Percentiles rank a stretch among this genome's conserved stretches.
Evolutionary conservation across 1,139 yeast species (phyloP).

Genomic region (Yamadazyma buinensis): DNA sequence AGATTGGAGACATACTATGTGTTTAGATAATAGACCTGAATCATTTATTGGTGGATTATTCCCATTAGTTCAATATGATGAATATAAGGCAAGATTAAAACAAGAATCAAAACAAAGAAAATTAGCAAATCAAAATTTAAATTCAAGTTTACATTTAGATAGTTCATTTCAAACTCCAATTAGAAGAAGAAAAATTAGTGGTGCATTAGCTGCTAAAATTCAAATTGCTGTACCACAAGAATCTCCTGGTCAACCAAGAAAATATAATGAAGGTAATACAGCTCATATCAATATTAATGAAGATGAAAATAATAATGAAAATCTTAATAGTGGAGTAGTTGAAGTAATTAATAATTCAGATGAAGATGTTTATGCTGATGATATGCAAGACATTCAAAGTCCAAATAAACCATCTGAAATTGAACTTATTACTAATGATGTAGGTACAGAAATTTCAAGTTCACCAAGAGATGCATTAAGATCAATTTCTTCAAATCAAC

Average conservation of each 20-base stretch:
- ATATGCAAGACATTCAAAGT: conserved; percentile 25
- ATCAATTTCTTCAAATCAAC: conserved; percentile 39
- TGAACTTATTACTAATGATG: conserved; percentile 14
- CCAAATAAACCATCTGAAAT: conserved; percentile 18
- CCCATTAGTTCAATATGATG: conserved; percentile 62
- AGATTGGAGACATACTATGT: conserved; percentile 94
- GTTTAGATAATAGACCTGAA: conserved; percentile 68
- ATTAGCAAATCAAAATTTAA: conserved; percentile 28
- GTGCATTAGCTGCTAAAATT: conserved; percentile 63
- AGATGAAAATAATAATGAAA: conserved; percentile 1
- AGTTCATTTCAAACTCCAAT: conserved; percentile 65
- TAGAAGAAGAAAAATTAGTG: conserved; percentile 67
- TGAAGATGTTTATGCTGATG: conserved; percentile 24
- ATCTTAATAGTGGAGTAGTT: conserved; percentile 18
- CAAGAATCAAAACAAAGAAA: conserved; percentile 43
- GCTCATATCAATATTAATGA: neutral
- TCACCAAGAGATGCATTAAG: conserved; percentile 28
- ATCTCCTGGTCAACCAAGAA: conserved; percentile 97
- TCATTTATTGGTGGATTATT: conserved; percentile 72
- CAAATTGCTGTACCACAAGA: conserved; percentile 83
- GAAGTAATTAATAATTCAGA: conserved; percentile 35
- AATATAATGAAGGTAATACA: conserved; percentile 36
- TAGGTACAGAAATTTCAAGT: conserved; percentile 12
- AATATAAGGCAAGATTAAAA: conserved; percentile 46
- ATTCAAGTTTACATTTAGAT: conserved; percentile 32